Evolutionary conservation across 2,329 filamentous ascomycete genomes (phyloP).

Genomic region (Xylaria hypoxylon): DNA sequence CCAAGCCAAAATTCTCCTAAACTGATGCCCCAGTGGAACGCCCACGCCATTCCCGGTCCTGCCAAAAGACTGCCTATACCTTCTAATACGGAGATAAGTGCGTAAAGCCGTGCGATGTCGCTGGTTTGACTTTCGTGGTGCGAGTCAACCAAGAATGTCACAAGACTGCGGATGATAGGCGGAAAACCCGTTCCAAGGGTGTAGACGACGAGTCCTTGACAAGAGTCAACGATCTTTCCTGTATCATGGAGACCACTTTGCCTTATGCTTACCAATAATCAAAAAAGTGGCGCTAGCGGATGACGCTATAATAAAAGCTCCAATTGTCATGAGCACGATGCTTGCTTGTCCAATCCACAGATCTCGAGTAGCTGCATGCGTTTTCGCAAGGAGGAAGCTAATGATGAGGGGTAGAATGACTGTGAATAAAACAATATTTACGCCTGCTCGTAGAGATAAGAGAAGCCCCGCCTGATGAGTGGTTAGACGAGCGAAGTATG

Average conservation of each 20-base stretch:
- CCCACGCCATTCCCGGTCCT: conserved; percentile 19
- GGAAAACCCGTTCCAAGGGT: conserved; percentile 16
- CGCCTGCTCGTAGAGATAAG: conserved; percentile 15
- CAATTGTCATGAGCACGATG: conserved; percentile 19
- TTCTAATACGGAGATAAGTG: conserved; percentile 15
- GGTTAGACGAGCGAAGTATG: conserved; percentile 2
- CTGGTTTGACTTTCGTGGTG: conserved; percentile 19
- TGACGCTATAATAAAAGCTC: not conserved
- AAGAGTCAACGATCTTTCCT: not conserved
- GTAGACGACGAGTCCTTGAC: conserved; percentile 14
- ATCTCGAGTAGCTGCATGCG: conserved; percentile 10
- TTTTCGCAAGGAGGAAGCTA: conserved; percentile 5
- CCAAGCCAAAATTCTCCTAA: conserved; percentile 14
- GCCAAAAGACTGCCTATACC: conserved; percentile 15
- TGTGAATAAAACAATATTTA: conserved; percentile 17
- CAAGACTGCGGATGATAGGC: conserved; percentile 19
- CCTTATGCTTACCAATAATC: conserved; percentile 9
- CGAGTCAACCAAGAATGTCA: conserved; percentile 13
- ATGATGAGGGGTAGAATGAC: conserved; percentile 16
- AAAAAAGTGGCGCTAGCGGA: conserved; percentile 4
- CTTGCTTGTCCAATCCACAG: conserved; percentile 21
- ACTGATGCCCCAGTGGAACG: conserved; percentile 11
- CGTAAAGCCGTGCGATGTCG: conserved; percentile 19
- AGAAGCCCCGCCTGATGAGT: conserved; percentile 10
- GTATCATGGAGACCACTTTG: not conserved